Base-by-base conservation (phyloP, 176 grass and related monocot species). In the Triticum timopheevii region DNA sequence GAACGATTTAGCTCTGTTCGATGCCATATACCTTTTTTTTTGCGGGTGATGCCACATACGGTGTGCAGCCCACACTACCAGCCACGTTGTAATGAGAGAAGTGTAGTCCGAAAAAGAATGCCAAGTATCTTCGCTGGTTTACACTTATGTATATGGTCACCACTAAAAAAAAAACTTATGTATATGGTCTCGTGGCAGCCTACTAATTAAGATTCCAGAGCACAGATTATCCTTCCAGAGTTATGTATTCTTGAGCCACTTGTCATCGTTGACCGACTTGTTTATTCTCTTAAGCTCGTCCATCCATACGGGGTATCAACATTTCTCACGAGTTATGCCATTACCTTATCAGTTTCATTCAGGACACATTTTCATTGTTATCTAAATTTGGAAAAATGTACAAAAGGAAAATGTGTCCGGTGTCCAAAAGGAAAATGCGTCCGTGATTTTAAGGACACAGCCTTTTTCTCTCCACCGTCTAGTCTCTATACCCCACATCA, bases 1-100 rank as follows among this genome's bases (percentile, higher is more conserved):
- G 54, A 52, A 52, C 49, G 49, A 6, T 1, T 50, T 30, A 30
- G 28, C 16, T 8, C 54, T 58, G 2, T 7, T 22, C 7, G 54
- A 58, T 89, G 82, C 67, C 66, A 42, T 45, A 36, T 36, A 1
- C 36, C 9, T 10, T 40, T 2, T 40, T 40, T 40, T 40, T 10
- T 2, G 39, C 2, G 39, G 39, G 39, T 40, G 81, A 85, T 89
- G 82, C 66, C 74, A 42, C 35, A 7, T 81, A 65, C 66, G 80
- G 61, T 38, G 20, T 36, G 33, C 31, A 36, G 28, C 16, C 39
- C 25, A 50, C 24, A 28, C 40, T 68, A 13, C 17, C 20, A n/a
- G 24, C 15, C 13, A 49, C 36, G 25, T 77, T 42, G 28, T 33
- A 36, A 76, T 61, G 69, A 68, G 42, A 82, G 71, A 77, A 23